Percentiles rank a stretch among this genome's conserved stretches.
These are phyloP conservation scores for Posidonia oceanica DNA, from an alignment of 116 monocot genomes.

Conservation along the genomic window DNA sequence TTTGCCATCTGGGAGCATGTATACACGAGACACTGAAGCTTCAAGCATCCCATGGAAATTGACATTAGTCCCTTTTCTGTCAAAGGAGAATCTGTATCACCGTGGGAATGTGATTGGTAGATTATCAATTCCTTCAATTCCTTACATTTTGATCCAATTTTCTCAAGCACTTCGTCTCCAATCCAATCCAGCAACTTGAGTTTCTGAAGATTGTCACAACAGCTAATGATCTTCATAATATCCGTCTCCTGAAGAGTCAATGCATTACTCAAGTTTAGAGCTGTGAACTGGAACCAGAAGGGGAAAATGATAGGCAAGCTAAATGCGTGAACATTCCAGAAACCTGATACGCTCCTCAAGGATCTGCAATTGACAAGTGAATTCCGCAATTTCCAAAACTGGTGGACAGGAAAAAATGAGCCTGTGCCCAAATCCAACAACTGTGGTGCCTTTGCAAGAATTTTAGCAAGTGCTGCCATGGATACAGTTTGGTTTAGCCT, in stretches of 20 bases:
- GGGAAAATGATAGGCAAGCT: conserved; percentile 29
- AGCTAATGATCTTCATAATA: conserved; percentile 31
- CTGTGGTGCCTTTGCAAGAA: conserved; percentile 39
- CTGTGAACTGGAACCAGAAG: conserved; percentile 28
- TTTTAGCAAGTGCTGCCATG: conserved; percentile 27
- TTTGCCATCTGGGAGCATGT: conserved; percentile 69
- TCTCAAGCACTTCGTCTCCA: conserved; percentile 18
- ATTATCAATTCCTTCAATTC: conserved; percentile 25
- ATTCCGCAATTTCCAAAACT: conserved; percentile 12
- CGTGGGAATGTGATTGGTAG: conserved; percentile 16
- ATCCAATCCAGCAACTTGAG: conserved; percentile 30
- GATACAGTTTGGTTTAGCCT: conserved; percentile 33
- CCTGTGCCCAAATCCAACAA: conserved; percentile 56
- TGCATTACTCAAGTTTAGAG: conserved; percentile 60
- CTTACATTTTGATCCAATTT: conserved; percentile 20
- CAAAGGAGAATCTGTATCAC: conserved; percentile 11
- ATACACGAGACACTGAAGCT: conserved; percentile 48
- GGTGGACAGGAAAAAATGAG: conserved; percentile 12
- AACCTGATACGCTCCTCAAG: conserved; percentile 45
- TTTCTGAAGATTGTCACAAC: conserved; percentile 40
- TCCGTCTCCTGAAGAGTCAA: conserved; percentile 24
- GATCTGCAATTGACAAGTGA: conserved; percentile 13
- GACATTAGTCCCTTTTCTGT: conserved; percentile 56
- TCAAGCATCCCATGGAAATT: conserved; percentile 48
- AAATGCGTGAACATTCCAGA: conserved; percentile 38